Evolutionary conservation across 192 early-diverging fungal genomes (phyloP).

Genomic region (Martensiomyces pterosporus): DNA sequence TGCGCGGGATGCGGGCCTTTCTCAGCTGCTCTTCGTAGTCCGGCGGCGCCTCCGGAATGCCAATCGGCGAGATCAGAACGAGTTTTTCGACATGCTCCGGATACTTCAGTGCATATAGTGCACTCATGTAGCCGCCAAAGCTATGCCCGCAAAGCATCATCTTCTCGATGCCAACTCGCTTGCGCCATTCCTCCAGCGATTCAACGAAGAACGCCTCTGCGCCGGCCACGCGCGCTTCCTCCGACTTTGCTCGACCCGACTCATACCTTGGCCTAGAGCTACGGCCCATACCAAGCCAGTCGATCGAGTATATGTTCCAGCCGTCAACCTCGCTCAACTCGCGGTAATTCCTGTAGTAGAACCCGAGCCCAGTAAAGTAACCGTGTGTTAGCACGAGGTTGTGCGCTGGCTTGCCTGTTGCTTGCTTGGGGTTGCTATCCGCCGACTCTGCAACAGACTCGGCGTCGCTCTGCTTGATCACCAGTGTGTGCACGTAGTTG

Average conservation of each 20-base stretch:
- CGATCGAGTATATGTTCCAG: conserved; percentile 51
- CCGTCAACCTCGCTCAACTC: conserved; percentile 36
- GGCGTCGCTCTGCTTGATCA: conserved; percentile 13
- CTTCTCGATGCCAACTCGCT: conserved; percentile 69
- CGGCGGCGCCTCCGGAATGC: conserved; percentile 55
- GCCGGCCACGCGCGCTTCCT: conserved; percentile 51
- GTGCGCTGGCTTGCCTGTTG: conserved; percentile 6
- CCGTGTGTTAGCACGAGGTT: conserved; percentile 51
- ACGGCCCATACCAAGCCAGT: conserved; percentile 97
- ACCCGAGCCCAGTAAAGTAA: conserved; percentile 49
- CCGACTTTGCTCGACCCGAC: conserved; percentile 35
- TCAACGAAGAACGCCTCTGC: conserved; percentile 87
- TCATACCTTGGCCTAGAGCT: conserved; percentile 71
- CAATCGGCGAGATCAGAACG: conserved; percentile 84
- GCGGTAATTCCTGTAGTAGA: conserved; percentile 49
- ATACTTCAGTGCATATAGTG: conserved; percentile 82
- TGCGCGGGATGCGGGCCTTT: conserved; percentile 19
- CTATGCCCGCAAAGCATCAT: conserved; percentile 84
- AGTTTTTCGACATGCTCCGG: conserved; percentile 82
- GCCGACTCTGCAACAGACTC: too few relatives aligned
- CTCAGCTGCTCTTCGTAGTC: conserved; percentile 49
- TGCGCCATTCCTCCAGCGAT: conserved; percentile 84
- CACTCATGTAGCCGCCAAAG: conserved; percentile 83
- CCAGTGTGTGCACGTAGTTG: conserved; percentile 49
- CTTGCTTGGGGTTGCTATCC: background rate